phyloP scores from a whole-genome alignment of 768 basidiomycete species.

The Suillus alpinus region DNA sequence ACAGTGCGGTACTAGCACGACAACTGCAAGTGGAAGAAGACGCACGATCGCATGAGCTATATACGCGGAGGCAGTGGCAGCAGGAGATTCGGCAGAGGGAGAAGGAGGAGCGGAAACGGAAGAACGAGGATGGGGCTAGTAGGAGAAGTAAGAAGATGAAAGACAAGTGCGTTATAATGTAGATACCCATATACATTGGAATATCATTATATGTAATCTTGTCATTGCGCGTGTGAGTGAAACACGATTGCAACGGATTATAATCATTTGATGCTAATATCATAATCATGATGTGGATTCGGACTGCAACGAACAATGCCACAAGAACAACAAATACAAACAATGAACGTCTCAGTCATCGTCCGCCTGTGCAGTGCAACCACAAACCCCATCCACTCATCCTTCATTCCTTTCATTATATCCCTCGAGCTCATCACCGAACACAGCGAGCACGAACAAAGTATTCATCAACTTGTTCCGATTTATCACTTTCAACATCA shows the following conservation, averaged over 20 bases:
- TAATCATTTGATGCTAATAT: neutral
- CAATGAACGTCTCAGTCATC: constrained; percentile 32
- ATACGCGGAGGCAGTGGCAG: constrained; percentile 30
- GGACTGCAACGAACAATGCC: constrained; percentile 12
- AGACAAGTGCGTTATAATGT: constrained; percentile 60
- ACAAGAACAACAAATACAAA: constrained; percentile 27
- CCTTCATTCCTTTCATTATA: constrained; percentile 11
- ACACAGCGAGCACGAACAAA: constrained; percentile 1
- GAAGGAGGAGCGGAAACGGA: constrained; percentile 22
- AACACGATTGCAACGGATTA: neutral
- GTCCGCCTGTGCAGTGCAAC: constrained; percentile 23
- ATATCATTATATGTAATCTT: neutral
- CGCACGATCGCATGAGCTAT: constrained; percentile 40
- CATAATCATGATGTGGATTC: neutral
- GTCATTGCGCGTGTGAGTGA: neutral
- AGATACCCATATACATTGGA: constrained; percentile 8
- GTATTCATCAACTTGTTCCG: constrained; percentile 13
- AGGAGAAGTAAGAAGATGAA: constrained; percentile 40
- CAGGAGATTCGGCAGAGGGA: constrained; percentile 10
- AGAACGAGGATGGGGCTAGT: constrained; percentile 25
- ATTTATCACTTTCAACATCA: neutral
- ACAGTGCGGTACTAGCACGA: constrained; percentile 65
- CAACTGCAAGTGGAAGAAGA: constrained; percentile 85
- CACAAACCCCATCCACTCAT: constrained; percentile 20
- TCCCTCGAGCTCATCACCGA: constrained; percentile 1